phyloP scores from a whole-genome alignment of 805 yeast genomes.

The Barnettozyma vustinii region DNA sequence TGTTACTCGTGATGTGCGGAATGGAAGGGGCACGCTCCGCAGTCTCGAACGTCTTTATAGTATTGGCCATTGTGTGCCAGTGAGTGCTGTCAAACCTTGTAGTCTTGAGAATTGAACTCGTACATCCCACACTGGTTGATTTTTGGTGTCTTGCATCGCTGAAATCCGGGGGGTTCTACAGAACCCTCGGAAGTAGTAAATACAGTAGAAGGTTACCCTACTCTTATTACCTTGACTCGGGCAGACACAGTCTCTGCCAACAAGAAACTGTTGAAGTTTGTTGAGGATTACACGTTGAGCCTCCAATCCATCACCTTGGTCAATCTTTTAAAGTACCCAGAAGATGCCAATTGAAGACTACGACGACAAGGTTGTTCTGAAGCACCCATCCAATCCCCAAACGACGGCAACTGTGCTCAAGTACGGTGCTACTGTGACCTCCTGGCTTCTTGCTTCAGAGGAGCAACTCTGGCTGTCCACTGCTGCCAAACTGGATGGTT shows the following conservation, averaged over 20 bases:
- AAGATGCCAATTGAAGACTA: constrained; percentile 51
- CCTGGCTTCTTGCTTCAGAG: constrained; percentile 68
- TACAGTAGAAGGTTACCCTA: too few species aligned
- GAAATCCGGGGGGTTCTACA: neutral
- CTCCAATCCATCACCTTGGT: neutral
- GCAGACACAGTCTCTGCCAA: too few species aligned
- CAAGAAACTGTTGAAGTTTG: too few species aligned
- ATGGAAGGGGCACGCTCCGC: constrained; percentile 33
- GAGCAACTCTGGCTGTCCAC: constrained; percentile 82
- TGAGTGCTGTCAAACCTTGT: neutral
- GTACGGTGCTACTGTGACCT: constrained; percentile 82
- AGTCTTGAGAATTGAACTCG: neutral
- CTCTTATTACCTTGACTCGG: too few species aligned
- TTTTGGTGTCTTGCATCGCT: neutral
- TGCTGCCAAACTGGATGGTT: constrained; percentile 83
- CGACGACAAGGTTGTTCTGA: constrained; percentile 54
- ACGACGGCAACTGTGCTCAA: constrained; percentile 67
- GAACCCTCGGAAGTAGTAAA: neutral
- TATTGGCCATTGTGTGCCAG: neutral
- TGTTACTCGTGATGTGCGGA: constrained; percentile 71
- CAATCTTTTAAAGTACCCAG: too few species aligned
- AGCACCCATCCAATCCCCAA: constrained; percentile 44
- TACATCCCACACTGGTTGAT: neutral
- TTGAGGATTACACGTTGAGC: too few species aligned
- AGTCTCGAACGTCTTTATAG: neutral